These are phyloP conservation scores for Trichosporon ovoides DNA, from an alignment of 1,284 basidiomycete genomes.

Conservation along the genomic window DNA sequence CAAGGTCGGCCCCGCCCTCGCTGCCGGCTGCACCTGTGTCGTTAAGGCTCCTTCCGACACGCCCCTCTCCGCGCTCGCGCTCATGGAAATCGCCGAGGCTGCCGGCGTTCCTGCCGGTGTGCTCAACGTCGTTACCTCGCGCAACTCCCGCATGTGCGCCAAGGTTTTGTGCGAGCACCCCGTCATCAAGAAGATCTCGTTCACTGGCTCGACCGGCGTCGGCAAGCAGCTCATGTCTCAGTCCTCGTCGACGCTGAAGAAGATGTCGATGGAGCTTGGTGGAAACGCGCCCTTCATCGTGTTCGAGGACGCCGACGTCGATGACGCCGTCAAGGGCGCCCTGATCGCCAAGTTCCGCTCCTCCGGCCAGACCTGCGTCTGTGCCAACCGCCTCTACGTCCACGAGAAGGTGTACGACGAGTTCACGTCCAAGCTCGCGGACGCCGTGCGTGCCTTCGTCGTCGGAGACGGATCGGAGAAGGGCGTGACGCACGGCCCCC, in stretches of 20 bases:
- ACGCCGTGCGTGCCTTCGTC: conserved; percentile 70
- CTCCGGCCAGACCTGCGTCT: conserved; percentile 69
- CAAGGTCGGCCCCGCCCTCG: conserved; percentile 59
- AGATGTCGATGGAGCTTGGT: conserved; percentile 68
- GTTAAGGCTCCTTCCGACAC: conserved; percentile 94
- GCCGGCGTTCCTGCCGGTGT: conserved; percentile 95
- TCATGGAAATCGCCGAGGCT: conserved; percentile 60
- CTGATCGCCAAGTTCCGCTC: conserved; percentile 82
- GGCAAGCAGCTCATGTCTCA: conserved; percentile 83
- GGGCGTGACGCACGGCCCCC: conserved; percentile 74
- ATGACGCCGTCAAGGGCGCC: conserved; percentile 80
- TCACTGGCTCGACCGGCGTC: conserved; percentile 82
- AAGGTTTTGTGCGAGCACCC: conserved; percentile 31
- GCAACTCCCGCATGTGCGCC: conserved; percentile 26
- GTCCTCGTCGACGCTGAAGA: conserved; percentile 84
- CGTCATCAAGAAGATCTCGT: conserved; percentile 77
- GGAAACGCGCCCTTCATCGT: conserved; percentile 79
- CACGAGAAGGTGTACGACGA: conserved; percentile 52
- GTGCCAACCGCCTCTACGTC: conserved; percentile 70
- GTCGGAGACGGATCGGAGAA: conserved; percentile 78
- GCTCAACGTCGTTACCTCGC: conserved; percentile 76
- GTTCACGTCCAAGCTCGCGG: conserved; percentile 30
- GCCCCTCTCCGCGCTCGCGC: conserved; percentile 81
- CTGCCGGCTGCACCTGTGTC: conserved; percentile 89
- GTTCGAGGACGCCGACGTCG: conserved; percentile 89